Base-by-base conservation (phyloP, 2,329 filamentous ascomycete species). In the Plenodomus lindquistii region DNA sequence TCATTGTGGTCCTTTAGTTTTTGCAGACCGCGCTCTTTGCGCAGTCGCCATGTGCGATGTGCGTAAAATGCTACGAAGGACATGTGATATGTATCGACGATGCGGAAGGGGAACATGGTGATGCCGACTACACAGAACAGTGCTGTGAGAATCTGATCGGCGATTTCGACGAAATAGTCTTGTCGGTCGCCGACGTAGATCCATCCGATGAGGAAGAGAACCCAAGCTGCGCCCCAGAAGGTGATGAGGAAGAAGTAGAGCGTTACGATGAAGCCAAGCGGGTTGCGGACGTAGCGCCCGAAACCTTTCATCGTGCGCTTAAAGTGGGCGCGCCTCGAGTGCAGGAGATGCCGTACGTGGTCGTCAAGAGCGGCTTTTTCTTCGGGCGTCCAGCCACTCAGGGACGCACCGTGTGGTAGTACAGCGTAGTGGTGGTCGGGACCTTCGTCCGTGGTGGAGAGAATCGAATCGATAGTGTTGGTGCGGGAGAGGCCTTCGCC, bases 181-280 rank as follows among this genome's bases (percentile, higher is more conserved):
- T 93, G 87, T 59, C 81, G 79, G 19, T 83, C 81, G 19, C 86
- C 87, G 16, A 92, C 86, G 55, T 90, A 91, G 63, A 94, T 89
- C 90, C 90, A 95, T 34, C 83, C 88, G 66, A 96, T 96, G 40
- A 95, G 77, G 73, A 93, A 94, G 17, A 95, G 81, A 1, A 95
- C 90, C 90, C 90, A 95, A 0, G 88, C 88, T 16, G 92, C 78
- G 62, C 90, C 90, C 66, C 94, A 95, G 1, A 92, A 80, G 0
- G 89, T 94, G 57, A 95, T 91, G n/a, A 93, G 77, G 7, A 84
- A 86, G n/a, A 89, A 90, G 71, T 96, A 96, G 2, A 95, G 73
- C 0, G 89, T 92, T 42, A 96, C 87, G 50, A 92, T 81, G 63
- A 94, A 89, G 1, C 90, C 91, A 13, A 95, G 80, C 0, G 91